Conservation (phyloP, 2,329 filamentous ascomycete genomes). For the Penicillium aurantiogriseum region DNA sequence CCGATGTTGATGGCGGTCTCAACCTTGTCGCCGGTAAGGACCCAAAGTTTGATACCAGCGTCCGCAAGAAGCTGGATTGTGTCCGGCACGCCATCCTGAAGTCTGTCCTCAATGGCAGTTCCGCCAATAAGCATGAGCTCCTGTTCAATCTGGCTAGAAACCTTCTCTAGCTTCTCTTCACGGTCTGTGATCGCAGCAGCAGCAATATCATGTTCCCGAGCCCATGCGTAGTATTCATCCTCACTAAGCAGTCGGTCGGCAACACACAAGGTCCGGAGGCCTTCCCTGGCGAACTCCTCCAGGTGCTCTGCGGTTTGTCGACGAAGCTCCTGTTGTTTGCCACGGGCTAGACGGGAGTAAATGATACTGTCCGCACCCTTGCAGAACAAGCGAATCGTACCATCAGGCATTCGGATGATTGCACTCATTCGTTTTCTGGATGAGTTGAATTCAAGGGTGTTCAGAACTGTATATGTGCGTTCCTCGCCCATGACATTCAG, state of each 20-base stretch:
- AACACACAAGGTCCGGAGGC: conserved; percentile 90
- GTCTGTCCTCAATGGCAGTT: conserved; percentile 93
- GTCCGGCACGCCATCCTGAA: conserved; percentile 95
- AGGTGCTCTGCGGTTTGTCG: conserved; percentile 85
- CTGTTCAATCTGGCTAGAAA: conserved; percentile 87
- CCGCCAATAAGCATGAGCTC: conserved; percentile 85
- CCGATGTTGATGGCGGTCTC: conserved; percentile 99
- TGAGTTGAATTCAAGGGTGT: conserved; percentile 96
- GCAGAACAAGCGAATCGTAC: conserved; percentile 86
- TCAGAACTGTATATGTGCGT: conserved; percentile 79
- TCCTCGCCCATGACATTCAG: conserved; percentile 87
- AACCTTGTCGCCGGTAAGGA: conserved; percentile 96
- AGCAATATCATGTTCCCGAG: conserved; percentile 80
- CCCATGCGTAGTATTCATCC: conserved; percentile 81
- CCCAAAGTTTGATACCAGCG: conserved; percentile 98
- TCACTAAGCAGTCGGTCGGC: conserved; percentile 78
- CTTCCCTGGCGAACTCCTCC: conserved; percentile 95
- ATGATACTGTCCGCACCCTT: conserved; percentile 98
- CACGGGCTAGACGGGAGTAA: conserved; percentile 81
- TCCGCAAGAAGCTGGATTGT: conserved; percentile 87
- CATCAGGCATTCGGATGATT: conserved; percentile 91
- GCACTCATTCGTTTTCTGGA: conserved; percentile 96
- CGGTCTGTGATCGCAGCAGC: conserved; percentile 79
- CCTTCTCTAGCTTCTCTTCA: conserved; percentile 88
- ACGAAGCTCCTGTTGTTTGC: conserved; percentile 81